These are phyloP conservation scores for Coemansia sp. DNA, from an alignment of 192 early-diverging fungal genomes.

Conservation along the genomic window DNA sequence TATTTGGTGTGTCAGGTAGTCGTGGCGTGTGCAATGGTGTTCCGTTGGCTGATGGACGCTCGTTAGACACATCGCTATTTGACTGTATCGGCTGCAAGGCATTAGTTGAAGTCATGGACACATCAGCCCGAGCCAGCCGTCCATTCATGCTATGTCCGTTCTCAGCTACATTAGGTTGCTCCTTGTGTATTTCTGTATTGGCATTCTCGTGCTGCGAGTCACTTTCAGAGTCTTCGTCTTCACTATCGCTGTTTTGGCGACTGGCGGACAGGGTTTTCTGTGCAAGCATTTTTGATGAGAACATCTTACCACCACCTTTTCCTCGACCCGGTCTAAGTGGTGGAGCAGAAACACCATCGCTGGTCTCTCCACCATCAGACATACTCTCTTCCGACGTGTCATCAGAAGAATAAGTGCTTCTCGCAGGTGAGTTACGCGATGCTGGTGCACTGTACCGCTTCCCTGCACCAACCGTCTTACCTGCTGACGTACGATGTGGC, in stretches of 20 bases:
- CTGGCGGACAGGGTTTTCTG: conserved; percentile 34
- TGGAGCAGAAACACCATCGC: background rate
- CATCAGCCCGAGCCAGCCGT: background rate
- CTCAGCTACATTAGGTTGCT: background rate
- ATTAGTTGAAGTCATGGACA: background rate
- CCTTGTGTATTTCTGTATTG: background rate
- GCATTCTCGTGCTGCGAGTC: conserved; percentile 1
- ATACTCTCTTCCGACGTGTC: conserved; percentile 12
- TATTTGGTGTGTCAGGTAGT: conserved; percentile 8
- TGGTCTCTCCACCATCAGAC: background rate
- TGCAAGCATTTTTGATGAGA: conserved; percentile 54
- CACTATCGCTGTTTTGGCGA: conserved; percentile 23
- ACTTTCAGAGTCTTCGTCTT: conserved; percentile 6
- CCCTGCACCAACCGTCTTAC: conserved; percentile 45
- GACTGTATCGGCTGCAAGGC: conserved; percentile 2
- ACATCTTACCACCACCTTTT: conserved; percentile 55
- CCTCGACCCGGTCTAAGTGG: conserved; percentile 23
- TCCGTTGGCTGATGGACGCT: background rate
- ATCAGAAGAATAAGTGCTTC: conserved; percentile 8
- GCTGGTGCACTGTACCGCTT: conserved; percentile 35
- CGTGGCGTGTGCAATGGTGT: conserved; percentile 11
- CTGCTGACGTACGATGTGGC: conserved; percentile 22
- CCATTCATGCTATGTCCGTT: background rate
- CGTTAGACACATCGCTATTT: conserved; percentile 14
- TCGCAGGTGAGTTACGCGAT: conserved; percentile 29